Evolutionary conservation across 163 green algal species (phyloP).

Genomic region (Scenedesmus sp.): DNA sequence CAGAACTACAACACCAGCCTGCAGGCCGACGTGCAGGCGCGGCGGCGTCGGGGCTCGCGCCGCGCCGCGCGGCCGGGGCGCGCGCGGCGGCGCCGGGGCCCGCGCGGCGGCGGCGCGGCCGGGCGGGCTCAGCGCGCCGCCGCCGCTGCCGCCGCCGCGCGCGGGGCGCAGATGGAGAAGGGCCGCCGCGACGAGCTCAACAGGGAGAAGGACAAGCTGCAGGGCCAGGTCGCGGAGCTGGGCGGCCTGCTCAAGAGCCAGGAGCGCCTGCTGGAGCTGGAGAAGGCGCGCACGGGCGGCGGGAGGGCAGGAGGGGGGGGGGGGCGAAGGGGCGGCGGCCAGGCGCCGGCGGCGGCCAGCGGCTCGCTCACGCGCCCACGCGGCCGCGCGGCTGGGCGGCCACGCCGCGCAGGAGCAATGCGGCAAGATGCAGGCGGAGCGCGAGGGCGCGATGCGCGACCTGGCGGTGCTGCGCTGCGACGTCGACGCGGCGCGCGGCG

Average conservation of each 20-base stretch:
- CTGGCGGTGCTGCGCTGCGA: conserved; percentile 62
- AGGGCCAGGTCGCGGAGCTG: conserved; percentile 68
- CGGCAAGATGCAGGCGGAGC: conserved; percentile 64
- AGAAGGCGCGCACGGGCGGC: conserved; percentile 44
- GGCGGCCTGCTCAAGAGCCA: conserved; percentile 63
- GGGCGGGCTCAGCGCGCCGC: too few species aligned
- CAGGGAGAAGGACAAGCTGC: conserved; percentile 50
- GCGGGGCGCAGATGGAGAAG: conserved; percentile 48
- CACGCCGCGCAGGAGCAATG: conserved; percentile 33
- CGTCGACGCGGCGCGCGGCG: conserved; percentile 56
- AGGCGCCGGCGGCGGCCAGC: background rate
- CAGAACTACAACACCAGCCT: conserved; percentile 65
- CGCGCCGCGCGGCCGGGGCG: too few species aligned
- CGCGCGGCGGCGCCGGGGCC: too few species aligned
- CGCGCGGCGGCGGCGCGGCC: too few species aligned
- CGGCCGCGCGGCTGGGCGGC: too few species aligned
- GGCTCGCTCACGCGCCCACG: too few species aligned
- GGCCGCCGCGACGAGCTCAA: conserved; percentile 51
- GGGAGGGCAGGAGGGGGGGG: background rate
- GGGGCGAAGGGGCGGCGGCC: too few species aligned
- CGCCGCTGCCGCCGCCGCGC: too few species aligned
- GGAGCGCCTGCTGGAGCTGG: conserved; percentile 63
- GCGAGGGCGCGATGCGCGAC: conserved; percentile 55
- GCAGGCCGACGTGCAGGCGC: conserved; percentile 40
- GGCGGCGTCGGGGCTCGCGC: too few species aligned